These are phyloP conservation scores for Paspalum notatum DNA, from an alignment of 176 grass and related monocot species.

Conservation along the genomic window DNA sequence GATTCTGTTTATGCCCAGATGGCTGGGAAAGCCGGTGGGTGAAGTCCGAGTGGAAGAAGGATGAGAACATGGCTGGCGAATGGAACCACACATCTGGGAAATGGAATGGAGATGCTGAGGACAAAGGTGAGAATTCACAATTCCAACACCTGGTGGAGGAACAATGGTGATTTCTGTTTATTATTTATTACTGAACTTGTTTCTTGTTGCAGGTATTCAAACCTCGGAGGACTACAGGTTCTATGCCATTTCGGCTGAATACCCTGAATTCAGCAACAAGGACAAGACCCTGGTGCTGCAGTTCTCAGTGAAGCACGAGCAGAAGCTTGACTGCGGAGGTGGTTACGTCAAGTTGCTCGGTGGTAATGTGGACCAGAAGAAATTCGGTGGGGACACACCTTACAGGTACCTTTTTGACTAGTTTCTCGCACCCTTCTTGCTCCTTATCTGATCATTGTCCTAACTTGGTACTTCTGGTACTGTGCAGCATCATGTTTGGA, in stretches of 20 bases:
- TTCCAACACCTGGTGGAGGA: background rate
- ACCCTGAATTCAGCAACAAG: constrained; percentile 86
- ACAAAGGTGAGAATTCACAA: constrained; percentile 59
- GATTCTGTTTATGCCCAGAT: constrained; percentile 49
- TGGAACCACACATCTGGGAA: constrained; percentile 93
- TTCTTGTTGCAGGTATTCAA: constrained; percentile 70
- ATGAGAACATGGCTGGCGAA: constrained; percentile 75
- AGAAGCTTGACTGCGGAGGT: constrained; percentile 92
- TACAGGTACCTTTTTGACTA: constrained; percentile 64
- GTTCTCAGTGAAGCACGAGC: constrained; percentile 91
- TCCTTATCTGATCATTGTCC: background rate
- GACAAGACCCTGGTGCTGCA: constrained; percentile 88
- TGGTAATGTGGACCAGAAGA: constrained; percentile 87
- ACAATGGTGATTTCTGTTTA: background rate
- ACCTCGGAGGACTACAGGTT: constrained; percentile 91
- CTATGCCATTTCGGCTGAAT: constrained; percentile 89
- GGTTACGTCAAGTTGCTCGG: constrained; percentile 90
- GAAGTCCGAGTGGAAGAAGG: constrained; percentile 90
- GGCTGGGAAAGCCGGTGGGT: constrained; percentile 91
- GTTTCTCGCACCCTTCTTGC: background rate
- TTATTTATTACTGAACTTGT: background rate
- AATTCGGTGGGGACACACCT: constrained; percentile 85
- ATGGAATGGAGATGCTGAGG: constrained; percentile 81
- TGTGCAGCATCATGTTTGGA: constrained; percentile 94
- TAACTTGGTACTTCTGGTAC: background rate